These are phyloP conservation scores for Pseudopediastrum boryanum DNA, from an alignment of 139 green algal species.

Conservation along the genomic window DNA sequence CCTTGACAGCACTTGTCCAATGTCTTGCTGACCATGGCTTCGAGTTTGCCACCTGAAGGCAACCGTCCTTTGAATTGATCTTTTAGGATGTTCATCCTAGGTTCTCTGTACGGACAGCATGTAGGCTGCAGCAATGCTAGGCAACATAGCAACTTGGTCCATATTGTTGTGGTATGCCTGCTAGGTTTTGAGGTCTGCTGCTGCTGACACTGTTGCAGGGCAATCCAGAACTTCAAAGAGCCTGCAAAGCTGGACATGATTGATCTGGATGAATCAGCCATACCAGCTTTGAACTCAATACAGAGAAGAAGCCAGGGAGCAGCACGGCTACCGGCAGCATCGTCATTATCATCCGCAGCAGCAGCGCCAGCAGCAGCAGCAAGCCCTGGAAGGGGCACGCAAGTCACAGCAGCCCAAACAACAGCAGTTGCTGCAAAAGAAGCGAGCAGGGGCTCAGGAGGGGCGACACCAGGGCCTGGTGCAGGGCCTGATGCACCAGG, in stretches of 20 bases:
- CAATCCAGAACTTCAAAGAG: conserved; percentile 8
- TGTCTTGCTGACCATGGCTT: neutral
- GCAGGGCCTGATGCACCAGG: neutral
- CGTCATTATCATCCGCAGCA: neutral
- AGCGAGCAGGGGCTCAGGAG: too few species aligned
- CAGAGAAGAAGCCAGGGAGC: neutral
- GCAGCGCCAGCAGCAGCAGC: neutral
- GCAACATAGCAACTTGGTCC: too few species aligned
- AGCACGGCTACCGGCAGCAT: neutral
- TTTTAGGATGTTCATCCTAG: too few species aligned
- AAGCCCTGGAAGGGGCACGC: neutral
- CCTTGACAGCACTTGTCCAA: neutral
- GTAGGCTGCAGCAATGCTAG: too few species aligned
- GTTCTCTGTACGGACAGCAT: too few species aligned
- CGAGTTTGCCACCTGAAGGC: neutral
- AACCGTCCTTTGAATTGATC: too few species aligned
- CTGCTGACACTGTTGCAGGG: neutral
- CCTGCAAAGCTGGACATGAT: conserved; percentile 32
- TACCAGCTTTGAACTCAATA: conserved; percentile 26
- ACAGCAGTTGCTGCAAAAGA: neutral
- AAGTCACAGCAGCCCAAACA: neutral
- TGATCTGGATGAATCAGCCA: conserved; percentile 25
- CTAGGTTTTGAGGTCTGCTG: too few species aligned
- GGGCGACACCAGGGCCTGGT: neutral
- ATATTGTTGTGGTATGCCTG: too few species aligned